Evolutionary conservation across 441 rosid genomes (phyloP).

Genomic region (Breynia disticha): DNA sequence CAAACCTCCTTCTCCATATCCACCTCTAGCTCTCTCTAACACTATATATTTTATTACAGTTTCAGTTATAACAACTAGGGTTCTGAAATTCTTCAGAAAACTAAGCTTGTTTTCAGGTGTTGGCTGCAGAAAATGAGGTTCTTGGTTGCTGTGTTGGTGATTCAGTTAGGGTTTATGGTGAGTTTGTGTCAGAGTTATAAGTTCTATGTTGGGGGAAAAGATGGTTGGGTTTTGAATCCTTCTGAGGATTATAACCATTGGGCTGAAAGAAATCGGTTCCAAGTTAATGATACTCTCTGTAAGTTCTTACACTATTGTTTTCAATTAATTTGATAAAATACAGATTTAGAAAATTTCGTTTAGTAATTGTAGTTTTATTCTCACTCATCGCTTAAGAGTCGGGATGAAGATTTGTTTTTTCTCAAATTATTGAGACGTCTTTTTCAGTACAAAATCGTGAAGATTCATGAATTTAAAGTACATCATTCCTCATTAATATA

Average conservation of each 20-base stretch:
- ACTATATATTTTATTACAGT: not conserved
- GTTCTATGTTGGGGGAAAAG: constrained; percentile 64
- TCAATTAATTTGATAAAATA: not conserved
- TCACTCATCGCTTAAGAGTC: no score
- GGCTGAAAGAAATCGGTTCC: constrained; percentile 71
- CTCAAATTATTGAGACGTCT: no score
- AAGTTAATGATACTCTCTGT: constrained; percentile 74
- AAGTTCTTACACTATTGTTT: constrained; percentile 8
- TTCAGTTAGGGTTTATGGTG: constrained; percentile 4
- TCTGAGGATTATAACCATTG: constrained; percentile 59
- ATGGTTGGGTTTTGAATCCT: constrained; percentile 71
- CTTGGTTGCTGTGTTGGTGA: no score
- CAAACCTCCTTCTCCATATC: not conserved
- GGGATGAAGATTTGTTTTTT: no score
- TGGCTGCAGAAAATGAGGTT: no score
- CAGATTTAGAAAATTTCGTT: no score
- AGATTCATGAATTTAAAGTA: not conserved
- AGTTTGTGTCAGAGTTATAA: constrained; percentile 29
- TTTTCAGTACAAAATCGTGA: not conserved
- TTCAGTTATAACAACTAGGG: no score
- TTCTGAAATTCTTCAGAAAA: no score
- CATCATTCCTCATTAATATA: no score
- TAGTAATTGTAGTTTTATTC: no score
- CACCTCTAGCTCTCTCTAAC: not conserved
- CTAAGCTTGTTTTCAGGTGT: no score